Evolutionary conservation across 352 stramenopile genomes (phyloP), one percentile per base, ranked within the genome.

Genomic region (Peronospora destructor): DNA sequence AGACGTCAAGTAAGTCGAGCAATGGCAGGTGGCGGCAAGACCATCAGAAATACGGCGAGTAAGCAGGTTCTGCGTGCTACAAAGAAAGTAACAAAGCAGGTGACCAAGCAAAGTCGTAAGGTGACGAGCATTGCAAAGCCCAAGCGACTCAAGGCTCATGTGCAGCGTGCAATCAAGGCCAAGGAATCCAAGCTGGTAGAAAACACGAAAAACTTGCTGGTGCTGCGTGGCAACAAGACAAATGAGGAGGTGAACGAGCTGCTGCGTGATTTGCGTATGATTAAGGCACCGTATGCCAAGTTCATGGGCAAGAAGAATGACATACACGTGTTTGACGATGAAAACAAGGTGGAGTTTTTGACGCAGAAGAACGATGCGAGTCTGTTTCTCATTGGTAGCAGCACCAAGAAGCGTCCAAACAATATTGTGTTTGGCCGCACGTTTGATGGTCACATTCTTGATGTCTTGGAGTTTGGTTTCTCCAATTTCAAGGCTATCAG

Each of bases 331-430:
- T 97, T 98, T 48, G 91, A 98, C 32, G 89, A 97, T 59, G 79
- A 93, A 55, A 95, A 85, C 54, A 84, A 83, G 53, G 66, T 97
- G 17, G 91, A 98, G 66, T 97, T 97, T 56, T 61, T 98, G n/a
- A 85, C 79, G 51, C 66, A 91, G 53, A 99, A 99, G 80, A 99
- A 99, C 70, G 95, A 99, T 71, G 95, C 87, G 55, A 87, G 89
- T 17, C 66, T 99, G 3, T 99, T 99, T 71, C 79, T 91, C 35
- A 68, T 99, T 45, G 96, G 88, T 19, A 96, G 79, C 68, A 90
- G 95, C 81, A 98, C 97, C 53, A 99, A 99, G 75, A 99, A 99
- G 70, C 83, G 97, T 60, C 91, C 95, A 13, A 97, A 98, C 74
- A 99, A 99, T 65, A 65, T 99, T 23, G 81, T 98, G 14, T 63